These are phyloP conservation scores for Clavulina sp. DNA, from an alignment of 768 basidiomycete species.

Conservation along the genomic window DNA sequence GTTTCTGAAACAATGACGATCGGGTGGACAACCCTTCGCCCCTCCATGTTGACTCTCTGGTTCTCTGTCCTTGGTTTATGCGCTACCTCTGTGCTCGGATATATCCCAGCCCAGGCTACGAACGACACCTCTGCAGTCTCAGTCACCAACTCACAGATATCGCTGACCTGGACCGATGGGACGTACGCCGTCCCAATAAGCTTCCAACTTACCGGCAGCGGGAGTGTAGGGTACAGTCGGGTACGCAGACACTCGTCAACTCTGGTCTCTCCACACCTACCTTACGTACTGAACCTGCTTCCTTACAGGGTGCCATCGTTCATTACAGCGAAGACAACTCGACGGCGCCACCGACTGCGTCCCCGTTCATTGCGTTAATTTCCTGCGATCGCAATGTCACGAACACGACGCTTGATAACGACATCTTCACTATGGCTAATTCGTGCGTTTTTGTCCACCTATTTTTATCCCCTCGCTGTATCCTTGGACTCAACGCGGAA, in stretches of 20 bases:
- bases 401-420: conserved; percentile 31
- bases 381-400: conserved; percentile 69
- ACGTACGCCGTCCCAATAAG: neutral
- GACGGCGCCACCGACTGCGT: conserved; percentile 22
- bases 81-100: conserved; percentile 20
- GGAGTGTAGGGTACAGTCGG: conserved; percentile 37
- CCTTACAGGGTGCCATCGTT: conserved; percentile 58
- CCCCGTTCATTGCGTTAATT: conserved; percentile 86
- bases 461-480: neutral
- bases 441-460: no score
- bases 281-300: conserved; percentile 4
- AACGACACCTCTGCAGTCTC: conserved; percentile 34
- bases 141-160: conserved; percentile 1
- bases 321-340: conserved; percentile 53
- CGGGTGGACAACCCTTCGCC: no score
- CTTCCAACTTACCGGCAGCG: conserved; percentile 32
- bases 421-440: conserved; percentile 73
- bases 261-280: conserved; percentile 1
- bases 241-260: neutral
- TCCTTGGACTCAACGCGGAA: neutral
- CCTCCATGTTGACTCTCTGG: neutral
- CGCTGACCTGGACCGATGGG: conserved; percentile 4
- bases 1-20: no score
- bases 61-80: neutral
- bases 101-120: conserved; percentile 56